phyloP scores from a whole-genome alignment of 2,329 filamentous ascomycete genomes.

The Exophiala calicioides region DNA sequence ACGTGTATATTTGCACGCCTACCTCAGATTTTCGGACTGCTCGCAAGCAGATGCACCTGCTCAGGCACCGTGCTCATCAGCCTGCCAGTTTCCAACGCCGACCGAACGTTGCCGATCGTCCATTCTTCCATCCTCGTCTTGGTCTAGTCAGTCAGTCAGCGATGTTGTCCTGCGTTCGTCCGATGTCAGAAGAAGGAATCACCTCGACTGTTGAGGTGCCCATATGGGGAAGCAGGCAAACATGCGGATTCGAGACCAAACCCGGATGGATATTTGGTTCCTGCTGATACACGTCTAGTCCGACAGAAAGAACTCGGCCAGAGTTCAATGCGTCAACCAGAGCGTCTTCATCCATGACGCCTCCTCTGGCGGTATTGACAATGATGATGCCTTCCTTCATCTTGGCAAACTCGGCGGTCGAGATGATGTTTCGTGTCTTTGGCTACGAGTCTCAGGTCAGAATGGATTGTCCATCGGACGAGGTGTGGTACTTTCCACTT shows the following conservation, averaged over 20 bases:
- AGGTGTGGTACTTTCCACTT: conserved; percentile 43
- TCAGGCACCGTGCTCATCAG: conserved; percentile 8
- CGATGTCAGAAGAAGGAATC: background rate
- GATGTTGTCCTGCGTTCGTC: too few species aligned
- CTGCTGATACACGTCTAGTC: conserved; percentile 79
- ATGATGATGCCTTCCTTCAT: conserved; percentile 79
- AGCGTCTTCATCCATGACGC: conserved; percentile 77
- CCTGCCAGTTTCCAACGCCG: conserved; percentile 9
- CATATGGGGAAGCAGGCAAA: conserved; percentile 71
- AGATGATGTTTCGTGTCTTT: conserved; percentile 74
- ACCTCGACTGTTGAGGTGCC: conserved; percentile 73
- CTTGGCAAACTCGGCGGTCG: conserved; percentile 65
- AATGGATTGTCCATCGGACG: conserved; percentile 1
- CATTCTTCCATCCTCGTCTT: conserved; percentile 18
- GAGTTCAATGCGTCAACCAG: conserved; percentile 70
- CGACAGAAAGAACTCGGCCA: conserved; percentile 70
- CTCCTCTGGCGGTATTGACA: conserved; percentile 79
- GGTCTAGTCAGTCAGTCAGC: too few species aligned
- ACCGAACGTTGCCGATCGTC: conserved; percentile 9
- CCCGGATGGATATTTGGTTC: conserved; percentile 76
- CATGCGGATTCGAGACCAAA: conserved; percentile 68
- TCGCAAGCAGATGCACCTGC: conserved; percentile 11
- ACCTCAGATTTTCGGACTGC: background rate
- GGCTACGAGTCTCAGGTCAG: conserved; percentile 31
- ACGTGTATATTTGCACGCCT: background rate